Evolutionary conservation across 2,329 filamentous ascomycete genomes (phyloP), one percentile per base, ranked within the genome.

Genomic region (Zarea fungicola): DNA sequence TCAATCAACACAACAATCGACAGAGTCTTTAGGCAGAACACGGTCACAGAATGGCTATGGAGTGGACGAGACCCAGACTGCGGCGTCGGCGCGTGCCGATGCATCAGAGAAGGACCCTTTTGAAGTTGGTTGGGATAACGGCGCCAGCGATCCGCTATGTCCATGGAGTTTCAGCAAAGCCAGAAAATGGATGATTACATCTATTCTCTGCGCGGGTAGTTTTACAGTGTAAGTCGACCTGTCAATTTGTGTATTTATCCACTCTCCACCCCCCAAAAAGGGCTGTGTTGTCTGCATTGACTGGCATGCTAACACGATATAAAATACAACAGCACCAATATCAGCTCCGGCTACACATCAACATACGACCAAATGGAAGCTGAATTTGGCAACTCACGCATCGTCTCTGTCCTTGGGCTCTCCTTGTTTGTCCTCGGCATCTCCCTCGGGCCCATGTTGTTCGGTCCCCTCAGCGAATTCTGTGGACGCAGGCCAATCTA

Each of bases 301-400:
- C n/a, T 37, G 22, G 18, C 22, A 6, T 26, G 26, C 48, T 56
- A 50, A 58, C 49, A 22, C 6, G 11, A 6, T 10, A 18, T 13
- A 44, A n/a, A n/a, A n/a, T n/a, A n/a, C n/a, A n/a, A 45, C 58
- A 90, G 86, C 47, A 95, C 90, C 8, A 89, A 85, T 62, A 81
- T 87, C 2, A 91, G 86, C 41, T 93, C 89, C n/a, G 82, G 95
- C 58, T 96, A 96, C 66, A 92, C 89, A 1, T 81, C 81, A 11
- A 93, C 87, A 0, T 96, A 96, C 64, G 62, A 60, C 16, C 86
- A 93, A 65, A 81, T 96, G 67, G 81, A 84, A 54, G 69, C 73
- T 22, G 87, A 95, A 51, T 95, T 96, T 58, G 69, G 79, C 55
- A 78, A 79, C 58, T 85, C 86, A 0, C 77, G 80, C 49, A 73